A percentile compares a stretch with the other conserved stretches of the same genome.
These are phyloP conservation scores for Chrysoporthe deuterocubensis DNA, from an alignment of 2,329 filamentous ascomycete genomes.

Conservation along the genomic window DNA sequence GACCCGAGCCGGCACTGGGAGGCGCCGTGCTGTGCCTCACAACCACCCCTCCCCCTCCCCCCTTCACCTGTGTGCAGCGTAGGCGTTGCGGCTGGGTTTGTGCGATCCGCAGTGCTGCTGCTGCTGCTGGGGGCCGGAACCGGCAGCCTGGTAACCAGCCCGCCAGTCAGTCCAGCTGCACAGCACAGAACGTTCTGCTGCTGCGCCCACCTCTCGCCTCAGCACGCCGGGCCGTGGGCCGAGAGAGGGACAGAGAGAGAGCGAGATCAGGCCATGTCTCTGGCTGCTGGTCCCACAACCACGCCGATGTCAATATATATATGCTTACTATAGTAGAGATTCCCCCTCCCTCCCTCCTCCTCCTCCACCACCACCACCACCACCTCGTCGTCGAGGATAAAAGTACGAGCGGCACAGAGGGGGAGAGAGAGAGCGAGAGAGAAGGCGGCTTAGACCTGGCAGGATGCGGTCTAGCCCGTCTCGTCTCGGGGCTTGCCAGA, in stretches of 20 bases:
- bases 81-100: not conserved
- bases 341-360: not conserved
- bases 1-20: not conserved
- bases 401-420: not conserved
- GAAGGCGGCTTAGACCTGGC: not conserved
- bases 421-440: not conserved
- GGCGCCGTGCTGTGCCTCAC: not conserved
- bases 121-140: not conserved
- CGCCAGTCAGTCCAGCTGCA: not conserved
- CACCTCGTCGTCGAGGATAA: not conserved
- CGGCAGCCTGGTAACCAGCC: not conserved
- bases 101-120: not conserved
- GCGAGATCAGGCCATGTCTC: constrained; percentile 6
- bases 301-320: not conserved
- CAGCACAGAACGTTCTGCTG: not conserved
- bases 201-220: not conserved
- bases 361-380: no score
- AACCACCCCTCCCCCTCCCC: not conserved
- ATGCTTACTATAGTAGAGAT: no score
- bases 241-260: no score
- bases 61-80: no score
- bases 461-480: not conserved
- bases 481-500: not conserved
- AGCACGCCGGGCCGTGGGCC: not conserved
- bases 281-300: not conserved